These are phyloP conservation scores for Fusarium albidum DNA, from an alignment of 2,329 filamentous ascomycete genomes.

Conservation along the genomic window DNA sequence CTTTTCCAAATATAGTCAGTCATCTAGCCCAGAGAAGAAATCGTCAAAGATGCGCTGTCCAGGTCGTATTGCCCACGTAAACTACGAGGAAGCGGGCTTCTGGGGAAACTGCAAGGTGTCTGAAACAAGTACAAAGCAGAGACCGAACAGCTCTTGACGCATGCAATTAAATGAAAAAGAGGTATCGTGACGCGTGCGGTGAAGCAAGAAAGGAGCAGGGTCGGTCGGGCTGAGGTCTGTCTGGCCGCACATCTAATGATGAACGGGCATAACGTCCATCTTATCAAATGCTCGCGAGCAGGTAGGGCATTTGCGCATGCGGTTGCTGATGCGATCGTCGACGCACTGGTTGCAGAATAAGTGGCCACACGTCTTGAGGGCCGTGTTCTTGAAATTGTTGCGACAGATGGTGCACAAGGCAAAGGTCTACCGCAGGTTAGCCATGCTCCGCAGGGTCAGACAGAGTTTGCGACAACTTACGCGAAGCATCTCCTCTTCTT, in stretches of 20 bases:
- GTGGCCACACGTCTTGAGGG: constrained; percentile 92
- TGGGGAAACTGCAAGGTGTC: constrained; percentile 12
- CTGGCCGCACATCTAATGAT: constrained; percentile 48
- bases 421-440: constrained; percentile 46
- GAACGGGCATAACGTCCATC: constrained; percentile 84
- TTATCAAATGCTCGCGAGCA: constrained; percentile 93
- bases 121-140: constrained; percentile 22
- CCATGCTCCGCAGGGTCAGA: neutral
- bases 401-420: constrained; percentile 89
- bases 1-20: constrained; percentile 41
- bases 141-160: constrained; percentile 32
- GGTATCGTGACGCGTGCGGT: constrained; percentile 34
- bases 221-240: constrained; percentile 13
- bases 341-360: constrained; percentile 93
- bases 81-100: constrained; percentile 2
- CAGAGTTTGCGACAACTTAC: constrained; percentile 63
- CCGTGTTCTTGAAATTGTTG: constrained; percentile 92
- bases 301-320: constrained; percentile 93
- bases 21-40: constrained; percentile 42
- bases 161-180: constrained; percentile 38
- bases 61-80: constrained; percentile 19
- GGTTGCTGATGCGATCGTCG: constrained; percentile 86
- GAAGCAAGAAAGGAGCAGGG: constrained; percentile 16
- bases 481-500: constrained; percentile 85
- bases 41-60: constrained; percentile 30